phyloP scores from a whole-genome alignment of 768 basidiomycete species.

The Cystobasidium onofrii region DNA sequence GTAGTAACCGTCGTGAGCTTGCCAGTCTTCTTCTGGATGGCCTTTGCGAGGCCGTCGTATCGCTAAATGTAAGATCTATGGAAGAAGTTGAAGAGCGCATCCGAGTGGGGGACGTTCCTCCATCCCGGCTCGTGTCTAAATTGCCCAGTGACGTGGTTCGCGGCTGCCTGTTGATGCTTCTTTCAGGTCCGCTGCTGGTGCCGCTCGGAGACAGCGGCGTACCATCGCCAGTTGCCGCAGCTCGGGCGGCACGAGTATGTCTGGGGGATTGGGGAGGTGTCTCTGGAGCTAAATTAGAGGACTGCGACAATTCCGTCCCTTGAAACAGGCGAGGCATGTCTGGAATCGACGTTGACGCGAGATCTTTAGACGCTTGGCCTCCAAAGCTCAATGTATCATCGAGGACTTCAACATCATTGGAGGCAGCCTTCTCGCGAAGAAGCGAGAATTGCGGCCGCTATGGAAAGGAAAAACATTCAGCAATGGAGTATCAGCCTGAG shows the following conservation, averaged over 20 bases:
- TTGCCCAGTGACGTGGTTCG: conserved; percentile 11
- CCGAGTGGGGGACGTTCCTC: background rate
- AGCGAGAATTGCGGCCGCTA: background rate
- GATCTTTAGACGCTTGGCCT: background rate
- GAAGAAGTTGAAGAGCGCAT: background rate
- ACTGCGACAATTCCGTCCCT: background rate
- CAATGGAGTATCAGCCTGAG: background rate
- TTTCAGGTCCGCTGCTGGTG: background rate
- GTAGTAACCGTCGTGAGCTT: background rate
- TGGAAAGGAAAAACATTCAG: background rate
- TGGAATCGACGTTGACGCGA: background rate
- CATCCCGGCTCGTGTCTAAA: background rate
- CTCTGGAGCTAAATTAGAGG: background rate
- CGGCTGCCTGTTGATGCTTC: background rate
- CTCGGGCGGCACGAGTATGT: too few relatives aligned
- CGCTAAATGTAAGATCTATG: background rate
- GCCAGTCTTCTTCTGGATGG: conserved; percentile 5
- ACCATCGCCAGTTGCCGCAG: background rate
- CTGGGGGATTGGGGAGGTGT: background rate
- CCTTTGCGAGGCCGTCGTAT: background rate
- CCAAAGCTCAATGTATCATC: background rate
- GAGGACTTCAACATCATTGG: conserved; percentile 15
- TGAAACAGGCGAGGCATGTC: background rate
- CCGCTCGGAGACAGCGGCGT: conserved; percentile 15
- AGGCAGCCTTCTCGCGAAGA: background rate